phyloP scores from a whole-genome alignment of 306 rosid species.

The Lathyrus oleraceus region DNA sequence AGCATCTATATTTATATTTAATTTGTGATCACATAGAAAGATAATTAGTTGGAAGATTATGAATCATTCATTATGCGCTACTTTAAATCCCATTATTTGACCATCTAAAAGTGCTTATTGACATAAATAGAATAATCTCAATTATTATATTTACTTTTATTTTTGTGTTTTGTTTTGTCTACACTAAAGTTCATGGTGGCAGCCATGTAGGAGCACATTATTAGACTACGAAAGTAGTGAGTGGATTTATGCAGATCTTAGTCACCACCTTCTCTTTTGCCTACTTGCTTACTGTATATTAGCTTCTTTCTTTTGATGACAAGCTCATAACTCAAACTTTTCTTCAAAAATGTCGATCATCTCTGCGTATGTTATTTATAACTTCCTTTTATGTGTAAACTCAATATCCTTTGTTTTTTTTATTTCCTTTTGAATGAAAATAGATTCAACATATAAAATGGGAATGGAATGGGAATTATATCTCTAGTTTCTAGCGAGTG shows the following conservation, averaged over 20 bases:
- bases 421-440: not conserved
- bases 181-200: conserved; percentile 34
- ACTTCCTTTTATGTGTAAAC: conserved; percentile 10
- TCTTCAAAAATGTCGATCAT: conserved; percentile 37
- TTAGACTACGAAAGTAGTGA: conserved; percentile 29
- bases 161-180: not conserved
- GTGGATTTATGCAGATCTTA: conserved; percentile 39
- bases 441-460: not conserved
- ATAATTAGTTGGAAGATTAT: not conserved
- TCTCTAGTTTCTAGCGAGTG: not conserved
- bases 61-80: conserved; percentile 13
- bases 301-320: conserved; percentile 42
- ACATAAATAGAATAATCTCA: not conserved
- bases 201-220: conserved; percentile 58
- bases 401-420: not conserved
- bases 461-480: conserved; percentile 24
- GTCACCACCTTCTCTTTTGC: too few species aligned
- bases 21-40: too few species aligned
- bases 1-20: too few species aligned
- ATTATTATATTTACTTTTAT: not conserved
- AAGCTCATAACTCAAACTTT: conserved; percentile 33
- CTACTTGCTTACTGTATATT: conserved; percentile 33
- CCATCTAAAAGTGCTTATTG: conserved; percentile 10
- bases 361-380: conserved; percentile 15
- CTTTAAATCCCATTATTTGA: not conserved